Conservation (phyloP, 176 grass and related monocot species). For the Oryza meridionalis region DNA sequence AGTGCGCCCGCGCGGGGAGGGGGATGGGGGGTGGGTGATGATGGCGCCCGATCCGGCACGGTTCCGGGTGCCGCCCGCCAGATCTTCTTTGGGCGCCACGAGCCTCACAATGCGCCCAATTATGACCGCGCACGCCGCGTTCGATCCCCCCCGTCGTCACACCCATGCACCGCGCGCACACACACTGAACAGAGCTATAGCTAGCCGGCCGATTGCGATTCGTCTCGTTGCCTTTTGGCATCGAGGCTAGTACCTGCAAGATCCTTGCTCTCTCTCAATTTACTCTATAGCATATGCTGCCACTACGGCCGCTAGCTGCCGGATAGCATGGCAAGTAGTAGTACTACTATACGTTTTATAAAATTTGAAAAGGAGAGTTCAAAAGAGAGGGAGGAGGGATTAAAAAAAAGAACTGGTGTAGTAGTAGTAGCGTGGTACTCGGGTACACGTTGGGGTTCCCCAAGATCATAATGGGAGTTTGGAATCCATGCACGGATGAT, state of each 20-base stretch:
- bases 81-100: slow-evolving; percentile 32
- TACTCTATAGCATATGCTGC: background rate
- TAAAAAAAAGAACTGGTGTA: background rate
- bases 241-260: background rate
- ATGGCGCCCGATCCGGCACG: slow-evolving; percentile 37
- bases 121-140: background rate
- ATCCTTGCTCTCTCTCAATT: background rate
- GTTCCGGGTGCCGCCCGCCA: slow-evolving; percentile 23
- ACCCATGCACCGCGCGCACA: background rate
- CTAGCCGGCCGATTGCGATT: background rate
- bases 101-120: background rate
- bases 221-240: background rate
- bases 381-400: background rate
- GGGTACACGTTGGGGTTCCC: slow-evolving; percentile 31
- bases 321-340: background rate
- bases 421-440: background rate
- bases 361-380: background rate
- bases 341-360: background rate
- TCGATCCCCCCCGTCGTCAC: background rate
- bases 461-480: slow-evolving; percentile 33
- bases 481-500: slow-evolving; percentile 29
- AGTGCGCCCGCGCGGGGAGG: background rate
- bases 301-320: background rate
- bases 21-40: slow-evolving; percentile 2
- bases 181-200: background rate